A percentile compares a stretch with the other conserved stretches of the same genome.
Conservation (phyloP, 352 stramenopile genomes). For the Albugo candida region DNA sequence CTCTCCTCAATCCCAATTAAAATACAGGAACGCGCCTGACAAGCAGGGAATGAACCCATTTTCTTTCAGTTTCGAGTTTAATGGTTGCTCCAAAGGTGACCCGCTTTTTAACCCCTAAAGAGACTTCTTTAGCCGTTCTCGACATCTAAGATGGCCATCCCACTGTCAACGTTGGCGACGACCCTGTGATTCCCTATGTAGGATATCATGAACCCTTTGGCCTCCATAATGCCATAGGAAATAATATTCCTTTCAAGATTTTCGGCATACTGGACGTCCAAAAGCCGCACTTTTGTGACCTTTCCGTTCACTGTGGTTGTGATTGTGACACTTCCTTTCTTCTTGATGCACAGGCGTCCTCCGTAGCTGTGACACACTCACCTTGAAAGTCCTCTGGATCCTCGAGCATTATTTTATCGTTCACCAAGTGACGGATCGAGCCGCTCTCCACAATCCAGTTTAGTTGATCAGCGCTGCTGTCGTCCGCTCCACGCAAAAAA, state of each 20-base stretch:
- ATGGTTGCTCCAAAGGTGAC: neutral
- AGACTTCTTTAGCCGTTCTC: constrained; percentile 1
- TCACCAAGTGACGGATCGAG: neutral
- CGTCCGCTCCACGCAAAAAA: neutral
- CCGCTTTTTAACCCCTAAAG: constrained; percentile 4
- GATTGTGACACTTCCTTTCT: neutral
- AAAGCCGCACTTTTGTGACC: neutral
- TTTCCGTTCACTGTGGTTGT: neutral
- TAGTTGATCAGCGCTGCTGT: neutral
- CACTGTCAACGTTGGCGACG: neutral
- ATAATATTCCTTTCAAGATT: neutral
- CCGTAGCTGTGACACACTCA: neutral
- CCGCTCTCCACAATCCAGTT: neutral
- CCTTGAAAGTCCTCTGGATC: no score
- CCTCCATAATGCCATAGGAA: neutral
- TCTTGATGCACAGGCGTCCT: neutral
- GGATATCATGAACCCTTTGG: neutral
- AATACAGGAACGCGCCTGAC: neutral
- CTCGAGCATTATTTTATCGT: neutral
- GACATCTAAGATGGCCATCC: neutral
- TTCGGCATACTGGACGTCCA: neutral
- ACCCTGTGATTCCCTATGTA: neutral
- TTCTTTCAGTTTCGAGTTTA: neutral
- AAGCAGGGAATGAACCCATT: neutral
- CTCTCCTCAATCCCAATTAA: neutral